Conservation (phyloP, 441 rosid genomes). For the Eutrema salsugineum region DNA sequence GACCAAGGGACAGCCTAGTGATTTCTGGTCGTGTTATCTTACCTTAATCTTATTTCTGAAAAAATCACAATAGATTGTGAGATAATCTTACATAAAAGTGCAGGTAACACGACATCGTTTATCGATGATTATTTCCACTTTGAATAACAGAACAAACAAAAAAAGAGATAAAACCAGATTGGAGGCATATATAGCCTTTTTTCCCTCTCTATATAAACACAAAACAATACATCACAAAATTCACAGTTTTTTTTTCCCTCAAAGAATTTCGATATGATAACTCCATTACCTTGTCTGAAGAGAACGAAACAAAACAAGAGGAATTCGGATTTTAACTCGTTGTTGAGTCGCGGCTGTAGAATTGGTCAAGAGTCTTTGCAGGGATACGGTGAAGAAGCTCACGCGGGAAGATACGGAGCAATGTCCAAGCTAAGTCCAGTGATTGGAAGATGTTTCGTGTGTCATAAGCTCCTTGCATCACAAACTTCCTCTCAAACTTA, state of each 20-base stretch:
- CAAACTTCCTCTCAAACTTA: conserved; percentile 92
- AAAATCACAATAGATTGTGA: background rate
- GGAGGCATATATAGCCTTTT: background rate
- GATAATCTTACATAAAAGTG: no score
- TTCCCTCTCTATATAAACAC: background rate
- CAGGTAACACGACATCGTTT: background rate
- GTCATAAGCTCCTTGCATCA: conserved; percentile 87
- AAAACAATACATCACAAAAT: background rate
- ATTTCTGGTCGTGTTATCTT: no score
- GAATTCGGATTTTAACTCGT: conserved; percentile 26
- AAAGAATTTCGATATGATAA: background rate
- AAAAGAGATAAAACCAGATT: background rate
- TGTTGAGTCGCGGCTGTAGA: conserved; percentile 68
- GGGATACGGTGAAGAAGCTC: conserved; percentile 96
- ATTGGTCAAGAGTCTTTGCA: conserved; percentile 84
- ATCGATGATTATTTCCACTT: background rate
- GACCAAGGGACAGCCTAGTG: no score
- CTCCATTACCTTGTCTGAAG: background rate
- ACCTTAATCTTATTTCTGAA: background rate
- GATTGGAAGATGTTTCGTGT: conserved; percentile 91
- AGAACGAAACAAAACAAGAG: background rate
- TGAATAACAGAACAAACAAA: background rate
- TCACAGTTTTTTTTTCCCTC: background rate
- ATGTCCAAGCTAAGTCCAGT: conserved; percentile 90
- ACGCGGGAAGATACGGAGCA: conserved; percentile 91